Percentiles rank a stretch among this genome's conserved stretches.
Conservation (phyloP, 1,284 basidiomycete species). For the Fomitopsis pinicola region DNA sequence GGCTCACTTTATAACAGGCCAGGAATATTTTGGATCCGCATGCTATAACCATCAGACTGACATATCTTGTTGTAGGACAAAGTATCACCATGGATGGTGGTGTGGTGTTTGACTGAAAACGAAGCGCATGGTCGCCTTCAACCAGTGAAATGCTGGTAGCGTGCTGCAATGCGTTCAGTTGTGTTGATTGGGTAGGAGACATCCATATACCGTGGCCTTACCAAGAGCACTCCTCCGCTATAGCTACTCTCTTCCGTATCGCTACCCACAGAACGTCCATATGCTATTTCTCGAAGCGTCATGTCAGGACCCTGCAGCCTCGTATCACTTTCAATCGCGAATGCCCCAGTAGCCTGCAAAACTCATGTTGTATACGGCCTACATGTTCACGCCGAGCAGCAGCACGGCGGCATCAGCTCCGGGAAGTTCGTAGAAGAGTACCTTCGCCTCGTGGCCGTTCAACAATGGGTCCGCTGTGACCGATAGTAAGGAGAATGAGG, state of each 20-base stretch:
- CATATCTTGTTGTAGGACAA: background rate
- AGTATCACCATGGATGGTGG: background rate
- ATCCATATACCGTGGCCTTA: too few relatives aligned
- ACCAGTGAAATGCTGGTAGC: too few relatives aligned
- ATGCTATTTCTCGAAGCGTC: too few relatives aligned
- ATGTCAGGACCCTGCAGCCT: background rate
- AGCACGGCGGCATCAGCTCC: slow-evolving; percentile 35
- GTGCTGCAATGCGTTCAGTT: too few relatives aligned
- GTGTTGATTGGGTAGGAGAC: too few relatives aligned
- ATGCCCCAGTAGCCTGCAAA: slow-evolving; percentile 15
- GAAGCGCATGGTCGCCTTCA: too few relatives aligned
- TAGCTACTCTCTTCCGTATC: too few relatives aligned
- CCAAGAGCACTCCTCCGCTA: too few relatives aligned
- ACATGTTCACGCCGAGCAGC: slow-evolving; percentile 31
- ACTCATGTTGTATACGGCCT: slow-evolving; percentile 37
- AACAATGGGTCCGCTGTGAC: slow-evolving; percentile 30
- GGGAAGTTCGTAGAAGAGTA: slow-evolving; percentile 39
- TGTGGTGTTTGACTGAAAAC: background rate
- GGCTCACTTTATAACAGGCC: background rate
- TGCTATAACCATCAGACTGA: background rate
- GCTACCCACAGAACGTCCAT: too few relatives aligned
- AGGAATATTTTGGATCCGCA: background rate
- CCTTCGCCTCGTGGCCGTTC: slow-evolving; percentile 32
- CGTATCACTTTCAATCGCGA: background rate
- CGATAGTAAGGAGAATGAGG: slow-evolving; percentile 27